Percentiles rank a stretch among this genome's conserved stretches.
These are phyloP conservation scores for Cytospora chrysosperma DNA, from an alignment of 2,329 filamentous ascomycete genomes.

Conservation along the genomic window DNA sequence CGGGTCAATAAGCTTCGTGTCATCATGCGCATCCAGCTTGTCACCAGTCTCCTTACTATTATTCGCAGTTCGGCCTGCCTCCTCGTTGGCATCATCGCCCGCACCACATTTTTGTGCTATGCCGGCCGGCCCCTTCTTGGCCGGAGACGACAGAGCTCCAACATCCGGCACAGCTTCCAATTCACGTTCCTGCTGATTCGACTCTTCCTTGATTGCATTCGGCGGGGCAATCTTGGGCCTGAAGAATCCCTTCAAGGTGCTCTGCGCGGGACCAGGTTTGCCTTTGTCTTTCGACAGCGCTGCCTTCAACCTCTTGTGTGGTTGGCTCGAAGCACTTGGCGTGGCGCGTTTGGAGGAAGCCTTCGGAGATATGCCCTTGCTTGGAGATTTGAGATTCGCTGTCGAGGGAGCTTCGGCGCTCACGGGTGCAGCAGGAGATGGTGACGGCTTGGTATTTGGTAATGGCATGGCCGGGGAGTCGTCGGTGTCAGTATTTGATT, in stretches of 20 bases:
- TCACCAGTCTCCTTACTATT: not conserved
- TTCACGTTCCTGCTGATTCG: not conserved
- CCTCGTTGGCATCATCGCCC: not conserved
- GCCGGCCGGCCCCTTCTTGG: not conserved
- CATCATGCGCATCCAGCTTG: not conserved
- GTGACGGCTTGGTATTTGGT: not conserved
- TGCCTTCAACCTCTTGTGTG: constrained; percentile 51
- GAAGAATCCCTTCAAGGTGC: constrained; percentile 77
- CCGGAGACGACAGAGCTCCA: not conserved
- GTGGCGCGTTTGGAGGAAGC: constrained; percentile 11
- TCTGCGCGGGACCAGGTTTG: constrained; percentile 38
- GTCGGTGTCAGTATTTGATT: not conserved
- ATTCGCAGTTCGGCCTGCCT: not conserved
- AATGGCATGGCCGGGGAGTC: not conserved
- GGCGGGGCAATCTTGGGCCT: constrained; percentile 49
- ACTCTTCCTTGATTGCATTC: not conserved
- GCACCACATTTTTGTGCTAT: not conserved
- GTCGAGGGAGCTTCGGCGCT: not conserved
- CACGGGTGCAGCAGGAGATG: constrained; percentile 5
- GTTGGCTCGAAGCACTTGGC: not conserved
- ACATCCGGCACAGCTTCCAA: not conserved
- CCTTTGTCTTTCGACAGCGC: constrained; percentile 15
- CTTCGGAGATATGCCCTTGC: not conserved
- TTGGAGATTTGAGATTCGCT: not conserved
- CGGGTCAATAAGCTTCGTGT: constrained; percentile 60